phyloP scores from a whole-genome alignment of 371 early-diverging fungal genomes.

The Haplosporangium sp. region DNA sequence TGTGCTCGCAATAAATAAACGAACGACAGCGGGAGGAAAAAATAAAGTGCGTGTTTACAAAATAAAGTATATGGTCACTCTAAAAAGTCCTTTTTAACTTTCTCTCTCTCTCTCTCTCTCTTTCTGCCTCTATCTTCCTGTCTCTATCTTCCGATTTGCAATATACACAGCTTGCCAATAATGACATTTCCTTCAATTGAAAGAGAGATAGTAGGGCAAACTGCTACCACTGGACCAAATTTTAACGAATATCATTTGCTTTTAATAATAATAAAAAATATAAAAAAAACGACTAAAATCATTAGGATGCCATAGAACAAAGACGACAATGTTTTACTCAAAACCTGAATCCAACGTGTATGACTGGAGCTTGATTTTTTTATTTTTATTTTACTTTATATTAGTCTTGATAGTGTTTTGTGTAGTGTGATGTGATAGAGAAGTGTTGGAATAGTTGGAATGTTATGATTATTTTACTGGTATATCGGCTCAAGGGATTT shows the following conservation, averaged over 20 bases:
- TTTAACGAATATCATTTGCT: background rate
- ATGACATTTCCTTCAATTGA: too few relatives aligned
- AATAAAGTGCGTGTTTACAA: background rate
- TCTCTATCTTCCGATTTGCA: background rate
- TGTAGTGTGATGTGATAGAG: too few relatives aligned
- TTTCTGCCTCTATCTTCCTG: background rate
- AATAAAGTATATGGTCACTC: background rate
- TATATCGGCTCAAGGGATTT: background rate
- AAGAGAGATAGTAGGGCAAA: too few relatives aligned
- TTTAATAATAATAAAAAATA: too few relatives aligned
- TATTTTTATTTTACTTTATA: too few relatives aligned
- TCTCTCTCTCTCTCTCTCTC: background rate
- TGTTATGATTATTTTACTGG: background rate
- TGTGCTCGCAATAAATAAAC: background rate
- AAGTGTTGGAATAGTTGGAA: too few relatives aligned
- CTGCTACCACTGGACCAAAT: background rate
- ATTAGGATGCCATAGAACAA: background rate
- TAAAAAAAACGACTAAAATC: too few relatives aligned
- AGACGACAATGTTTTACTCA: background rate
- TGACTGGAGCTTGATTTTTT: background rate
- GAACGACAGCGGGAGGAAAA: background rate
- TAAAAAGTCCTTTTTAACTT: background rate
- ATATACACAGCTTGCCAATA: too few relatives aligned
- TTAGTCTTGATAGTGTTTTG: too few relatives aligned
- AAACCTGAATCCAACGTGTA: background rate